Percentiles rank a stretch among this genome's conserved stretches.
phyloP scores from a whole-genome alignment of 345 rosid species.

The Citrus cavaleriei region DNA sequence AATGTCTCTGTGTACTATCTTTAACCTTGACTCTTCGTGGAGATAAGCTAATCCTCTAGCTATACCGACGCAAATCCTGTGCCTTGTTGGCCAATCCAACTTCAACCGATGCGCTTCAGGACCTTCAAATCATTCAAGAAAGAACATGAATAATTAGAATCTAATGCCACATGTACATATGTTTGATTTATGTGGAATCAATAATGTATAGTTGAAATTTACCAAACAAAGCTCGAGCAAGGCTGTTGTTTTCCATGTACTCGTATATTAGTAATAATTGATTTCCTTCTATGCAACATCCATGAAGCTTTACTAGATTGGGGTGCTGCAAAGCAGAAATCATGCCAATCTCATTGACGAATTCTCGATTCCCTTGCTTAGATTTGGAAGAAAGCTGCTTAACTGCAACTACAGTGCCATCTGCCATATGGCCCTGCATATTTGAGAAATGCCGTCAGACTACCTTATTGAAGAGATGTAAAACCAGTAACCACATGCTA shows the following conservation, averaged over 20 bases:
- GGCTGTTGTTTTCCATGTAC: constrained; percentile 71
- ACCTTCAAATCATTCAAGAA: constrained; percentile 23
- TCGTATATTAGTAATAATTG: constrained; percentile 61
- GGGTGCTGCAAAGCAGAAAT: constrained; percentile 63
- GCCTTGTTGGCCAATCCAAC: constrained; percentile 62
- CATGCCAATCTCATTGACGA: constrained; percentile 57
- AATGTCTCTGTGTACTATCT: constrained; percentile 73
- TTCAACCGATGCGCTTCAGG: constrained; percentile 35
- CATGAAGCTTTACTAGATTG: constrained; percentile 59
- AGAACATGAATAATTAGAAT: neutral
- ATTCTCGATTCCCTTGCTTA: constrained; percentile 65
- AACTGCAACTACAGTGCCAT: constrained; percentile 57
- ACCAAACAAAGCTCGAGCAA: constrained; percentile 63
- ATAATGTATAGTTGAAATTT: constrained; percentile 1
- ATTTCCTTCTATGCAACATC: constrained; percentile 65
- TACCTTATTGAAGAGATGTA: neutral
- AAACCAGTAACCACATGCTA: neutral
- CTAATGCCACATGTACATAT: neutral
- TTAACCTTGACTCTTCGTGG: constrained; percentile 66
- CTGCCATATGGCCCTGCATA: constrained; percentile 45
- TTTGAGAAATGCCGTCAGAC: neutral
- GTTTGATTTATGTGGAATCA: neutral
- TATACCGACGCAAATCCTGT: constrained; percentile 59
- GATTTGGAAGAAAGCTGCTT: constrained; percentile 70
- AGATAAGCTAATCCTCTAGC: constrained; percentile 67